These are phyloP conservation scores for Coniferiporia sulphurascens DNA, from an alignment of 1,284 basidiomycete genomes.

Conservation along the genomic window DNA sequence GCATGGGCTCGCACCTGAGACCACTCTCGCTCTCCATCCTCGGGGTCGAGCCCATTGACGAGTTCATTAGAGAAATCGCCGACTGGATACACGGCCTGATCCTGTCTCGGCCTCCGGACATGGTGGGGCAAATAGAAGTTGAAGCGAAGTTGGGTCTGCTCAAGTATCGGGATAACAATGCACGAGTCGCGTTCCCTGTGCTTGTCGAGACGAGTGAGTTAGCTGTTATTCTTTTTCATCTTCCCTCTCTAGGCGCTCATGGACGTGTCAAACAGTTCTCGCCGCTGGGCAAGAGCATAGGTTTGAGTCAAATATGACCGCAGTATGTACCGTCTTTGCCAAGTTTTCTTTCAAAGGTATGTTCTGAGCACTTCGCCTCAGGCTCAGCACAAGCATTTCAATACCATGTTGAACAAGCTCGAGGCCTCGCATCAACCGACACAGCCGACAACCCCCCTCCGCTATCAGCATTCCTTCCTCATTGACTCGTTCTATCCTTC, in stretches of 20 bases:
- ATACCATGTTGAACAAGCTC: constrained; percentile 78
- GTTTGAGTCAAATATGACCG: constrained; percentile 91
- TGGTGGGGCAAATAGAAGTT: constrained; percentile 58
- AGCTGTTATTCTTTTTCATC: constrained; percentile 12
- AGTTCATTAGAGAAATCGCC: constrained; percentile 88
- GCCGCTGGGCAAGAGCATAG: constrained; percentile 52
- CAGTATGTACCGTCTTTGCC: constrained; percentile 45
- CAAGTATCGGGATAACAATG: constrained; percentile 51
- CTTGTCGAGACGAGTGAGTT: constrained; percentile 84
- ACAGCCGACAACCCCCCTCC: constrained; percentile 54
- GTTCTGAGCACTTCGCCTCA: constrained; percentile 31
- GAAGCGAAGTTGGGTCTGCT: constrained; percentile 92
- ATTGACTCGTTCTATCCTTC: constrained; percentile 77
- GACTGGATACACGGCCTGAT: constrained; percentile 84
- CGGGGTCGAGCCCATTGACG: constrained; percentile 89
- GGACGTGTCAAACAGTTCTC: constrained; percentile 34
- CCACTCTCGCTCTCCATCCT: constrained; percentile 86
- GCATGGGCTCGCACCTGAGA: constrained; percentile 5
- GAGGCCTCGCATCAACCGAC: constrained; percentile 45
- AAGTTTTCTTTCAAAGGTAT: not conserved
- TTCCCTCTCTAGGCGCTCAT: constrained; percentile 15
- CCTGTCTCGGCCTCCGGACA: constrained; percentile 42
- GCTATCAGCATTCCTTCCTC: constrained; percentile 76
- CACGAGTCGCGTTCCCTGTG: constrained; percentile 68
- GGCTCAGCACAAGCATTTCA: constrained; percentile 85